Conservation (phyloP, 352 stramenopile genomes). For the Phytophthora uliginosa region DNA sequence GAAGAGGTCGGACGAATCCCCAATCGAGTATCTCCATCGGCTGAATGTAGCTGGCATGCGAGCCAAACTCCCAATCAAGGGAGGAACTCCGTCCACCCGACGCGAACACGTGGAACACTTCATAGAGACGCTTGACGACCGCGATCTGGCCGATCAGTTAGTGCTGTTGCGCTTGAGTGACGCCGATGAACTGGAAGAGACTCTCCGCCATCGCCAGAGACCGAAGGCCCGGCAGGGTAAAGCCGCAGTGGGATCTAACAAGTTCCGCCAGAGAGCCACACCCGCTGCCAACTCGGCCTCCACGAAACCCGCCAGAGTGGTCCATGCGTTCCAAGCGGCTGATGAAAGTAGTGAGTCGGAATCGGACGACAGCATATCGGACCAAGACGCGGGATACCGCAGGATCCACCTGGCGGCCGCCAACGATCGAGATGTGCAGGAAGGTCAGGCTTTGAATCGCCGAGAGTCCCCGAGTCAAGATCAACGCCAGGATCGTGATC, state of each 20-base stretch:
- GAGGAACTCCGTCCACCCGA: neutral
- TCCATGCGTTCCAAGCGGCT: neutral
- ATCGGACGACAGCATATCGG: neutral
- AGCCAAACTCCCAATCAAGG: neutral
- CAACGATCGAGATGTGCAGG: too few species aligned
- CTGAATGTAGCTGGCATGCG: slow-evolving; percentile 3
- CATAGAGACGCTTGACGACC: neutral
- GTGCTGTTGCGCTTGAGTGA: neutral
- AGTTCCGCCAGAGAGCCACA: neutral
- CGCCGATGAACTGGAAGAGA: neutral
- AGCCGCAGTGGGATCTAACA: neutral
- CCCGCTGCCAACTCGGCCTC: neutral
- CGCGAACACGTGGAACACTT: neutral
- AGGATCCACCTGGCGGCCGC: too few species aligned
- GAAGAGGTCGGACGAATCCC: neutral
- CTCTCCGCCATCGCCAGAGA: neutral
- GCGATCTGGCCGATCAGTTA: neutral
- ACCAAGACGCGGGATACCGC: neutral
- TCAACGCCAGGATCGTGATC: neutral
- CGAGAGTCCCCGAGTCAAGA: neutral
- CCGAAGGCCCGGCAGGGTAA: neutral
- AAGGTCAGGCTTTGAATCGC: too few species aligned
- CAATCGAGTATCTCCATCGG: slow-evolving; percentile 1
- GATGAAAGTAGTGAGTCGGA: neutral
- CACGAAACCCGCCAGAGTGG: neutral